A percentile compares a stretch with the other conserved stretches of the same genome.
phyloP scores from a whole-genome alignment of 164 flowering plant species.

The Hamamelis virginiana region DNA sequence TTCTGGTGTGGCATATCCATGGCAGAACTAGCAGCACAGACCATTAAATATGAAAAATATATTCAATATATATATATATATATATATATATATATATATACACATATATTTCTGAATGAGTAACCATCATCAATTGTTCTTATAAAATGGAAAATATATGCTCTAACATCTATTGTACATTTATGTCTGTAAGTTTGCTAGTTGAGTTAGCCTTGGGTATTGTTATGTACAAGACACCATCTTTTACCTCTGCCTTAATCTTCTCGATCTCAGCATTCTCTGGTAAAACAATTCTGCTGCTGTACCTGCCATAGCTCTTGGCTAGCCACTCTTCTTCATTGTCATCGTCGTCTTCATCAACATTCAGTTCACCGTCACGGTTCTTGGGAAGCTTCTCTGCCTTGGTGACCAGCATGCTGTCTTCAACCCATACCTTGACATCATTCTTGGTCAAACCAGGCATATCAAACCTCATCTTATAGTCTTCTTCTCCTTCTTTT shows the following conservation, averaged over 20 bases:
- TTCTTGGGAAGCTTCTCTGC: constrained; percentile 50
- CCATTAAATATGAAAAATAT: too few relatives aligned
- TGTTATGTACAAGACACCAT: constrained; percentile 72
- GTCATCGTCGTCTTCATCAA: constrained; percentile 7
- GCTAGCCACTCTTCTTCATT: constrained; percentile 60
- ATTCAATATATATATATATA: too few relatives aligned
- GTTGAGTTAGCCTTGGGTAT: constrained; percentile 51
- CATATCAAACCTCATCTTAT: constrained; percentile 84
- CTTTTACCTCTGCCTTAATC: constrained; percentile 75
- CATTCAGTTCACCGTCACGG: constrained; percentile 16
- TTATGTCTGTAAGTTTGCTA: constrained; percentile 47
- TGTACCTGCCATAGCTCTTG: constrained; percentile 70
- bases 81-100: too few relatives aligned
- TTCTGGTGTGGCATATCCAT: too few relatives aligned
- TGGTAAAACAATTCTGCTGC: constrained; percentile 67
- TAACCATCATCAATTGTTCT: too few relatives aligned
- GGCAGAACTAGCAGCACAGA: too few relatives aligned
- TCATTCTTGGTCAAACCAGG: constrained; percentile 86
- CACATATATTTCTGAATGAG: too few relatives aligned
- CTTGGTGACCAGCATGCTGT: constrained; percentile 71
- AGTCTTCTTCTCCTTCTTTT: constrained; percentile 58
- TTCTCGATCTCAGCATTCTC: constrained; percentile 74
- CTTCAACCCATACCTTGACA: constrained; percentile 82
- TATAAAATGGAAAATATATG: too few relatives aligned
- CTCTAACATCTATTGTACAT: constrained; percentile 38